A percentile compares a stretch with the other conserved stretches of the same genome.
Conservation (phyloP, 495 filamentous ascomycete genomes). For the Podospora conica region DNA sequence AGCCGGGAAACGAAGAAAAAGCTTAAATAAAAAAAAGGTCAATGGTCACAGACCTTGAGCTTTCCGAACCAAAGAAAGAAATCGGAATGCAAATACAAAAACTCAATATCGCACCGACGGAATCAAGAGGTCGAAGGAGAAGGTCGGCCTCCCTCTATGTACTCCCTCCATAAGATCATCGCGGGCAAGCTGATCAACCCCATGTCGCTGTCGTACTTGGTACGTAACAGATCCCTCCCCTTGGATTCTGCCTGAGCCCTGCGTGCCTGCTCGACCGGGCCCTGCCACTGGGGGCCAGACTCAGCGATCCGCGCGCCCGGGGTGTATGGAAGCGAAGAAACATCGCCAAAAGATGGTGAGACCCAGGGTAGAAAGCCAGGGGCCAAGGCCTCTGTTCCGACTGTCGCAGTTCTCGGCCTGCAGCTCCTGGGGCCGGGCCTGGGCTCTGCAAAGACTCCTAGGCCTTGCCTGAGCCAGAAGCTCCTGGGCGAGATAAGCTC, state of each 20-base stretch:
- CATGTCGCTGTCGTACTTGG: conserved; percentile 3
- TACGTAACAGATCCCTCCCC: conserved; percentile 1
- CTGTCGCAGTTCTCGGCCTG: background rate
- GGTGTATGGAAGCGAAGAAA: background rate
- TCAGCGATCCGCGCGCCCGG: background rate
- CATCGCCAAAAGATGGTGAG: background rate
- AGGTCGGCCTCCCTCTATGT: conserved; percentile 5
- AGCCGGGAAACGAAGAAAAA: conserved; percentile 6
- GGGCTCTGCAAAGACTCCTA: background rate
- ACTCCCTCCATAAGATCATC: conserved; percentile 9
- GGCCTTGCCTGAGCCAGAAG: no score
- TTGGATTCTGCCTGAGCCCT: background rate
- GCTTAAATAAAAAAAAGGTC: conserved; percentile 4
- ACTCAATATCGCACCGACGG: conserved; percentile 11
- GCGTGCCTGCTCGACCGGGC: background rate
- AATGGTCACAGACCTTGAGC: conserved; percentile 22
- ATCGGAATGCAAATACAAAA: conserved; percentile 4
- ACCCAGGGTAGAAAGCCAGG: background rate
- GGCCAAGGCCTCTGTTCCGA: background rate
- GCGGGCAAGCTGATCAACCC: conserved; percentile 1
- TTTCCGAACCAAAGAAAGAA: conserved; percentile 13
- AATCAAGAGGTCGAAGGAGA: background rate
- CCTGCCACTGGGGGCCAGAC: no score
- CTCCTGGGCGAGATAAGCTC: background rate
- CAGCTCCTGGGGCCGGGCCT: background rate